Evolutionary conservation across 352 stramenopile species (phyloP).

Genomic region (Phytophthora meadii): DNA sequence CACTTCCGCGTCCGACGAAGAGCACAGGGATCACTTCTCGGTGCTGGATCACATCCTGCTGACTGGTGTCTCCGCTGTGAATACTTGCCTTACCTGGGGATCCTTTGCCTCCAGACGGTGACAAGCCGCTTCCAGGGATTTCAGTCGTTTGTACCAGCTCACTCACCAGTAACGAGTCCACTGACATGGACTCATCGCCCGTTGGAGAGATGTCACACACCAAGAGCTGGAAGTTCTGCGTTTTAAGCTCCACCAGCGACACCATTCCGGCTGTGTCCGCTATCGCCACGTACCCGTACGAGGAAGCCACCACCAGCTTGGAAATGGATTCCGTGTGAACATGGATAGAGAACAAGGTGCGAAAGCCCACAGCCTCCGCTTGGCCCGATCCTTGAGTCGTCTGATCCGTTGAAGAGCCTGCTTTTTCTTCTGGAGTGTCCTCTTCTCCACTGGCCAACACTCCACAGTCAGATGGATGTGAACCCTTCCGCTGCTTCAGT

Average conservation of each 20-base stretch:
- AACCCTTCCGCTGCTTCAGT: constrained; percentile 15
- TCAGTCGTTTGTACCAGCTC: constrained; percentile 73
- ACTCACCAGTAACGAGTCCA: constrained; percentile 71
- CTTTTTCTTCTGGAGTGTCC: constrained; percentile 6
- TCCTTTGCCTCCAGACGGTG: constrained; percentile 15
- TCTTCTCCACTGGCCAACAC: constrained; percentile 1
- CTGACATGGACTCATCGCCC: constrained; percentile 52
- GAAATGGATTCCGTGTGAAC: constrained; percentile 67
- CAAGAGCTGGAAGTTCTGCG: constrained; percentile 62
- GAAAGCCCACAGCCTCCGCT: constrained; percentile 45
- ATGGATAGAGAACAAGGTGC: constrained; percentile 58
- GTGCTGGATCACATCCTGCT: constrained; percentile 40
- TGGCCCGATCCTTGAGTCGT: constrained; percentile 5
- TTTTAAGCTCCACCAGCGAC: constrained; percentile 59
- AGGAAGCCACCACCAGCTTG: constrained; percentile 53
- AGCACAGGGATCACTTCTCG: constrained; percentile 66
- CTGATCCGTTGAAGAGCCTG: constrained; percentile 1
- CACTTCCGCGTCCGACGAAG: constrained; percentile 73
- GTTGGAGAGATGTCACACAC: constrained; percentile 57
- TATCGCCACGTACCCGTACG: constrained; percentile 59
- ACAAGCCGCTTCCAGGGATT: constrained; percentile 42
- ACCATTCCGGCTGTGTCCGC: constrained; percentile 67
- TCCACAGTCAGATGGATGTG: not conserved
- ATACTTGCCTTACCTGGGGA: constrained; percentile 9
- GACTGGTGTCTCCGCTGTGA: constrained; percentile 7